A percentile compares a stretch with the other conserved stretches of the same genome.
Evolutionary conservation across 352 stramenopile genomes (phyloP).

Genomic region (Phytophthora boehmeriae): DNA sequence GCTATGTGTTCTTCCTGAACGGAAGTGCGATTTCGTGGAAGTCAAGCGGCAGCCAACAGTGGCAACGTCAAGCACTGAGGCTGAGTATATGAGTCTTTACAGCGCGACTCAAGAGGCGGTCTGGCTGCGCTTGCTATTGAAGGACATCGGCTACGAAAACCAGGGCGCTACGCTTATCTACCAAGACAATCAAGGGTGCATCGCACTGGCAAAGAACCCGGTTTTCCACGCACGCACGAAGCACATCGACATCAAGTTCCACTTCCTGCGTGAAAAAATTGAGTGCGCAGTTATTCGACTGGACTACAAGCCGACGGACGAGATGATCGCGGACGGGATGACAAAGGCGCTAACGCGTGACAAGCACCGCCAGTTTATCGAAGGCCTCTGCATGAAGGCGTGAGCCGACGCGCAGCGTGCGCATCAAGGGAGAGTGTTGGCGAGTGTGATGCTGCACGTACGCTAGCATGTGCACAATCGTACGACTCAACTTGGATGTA

Average conservation of each 20-base stretch:
- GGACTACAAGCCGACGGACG: background rate
- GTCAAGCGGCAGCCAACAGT: slow-evolving; percentile 1
- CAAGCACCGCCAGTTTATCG: no score
- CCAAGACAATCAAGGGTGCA: slow-evolving; percentile 13
- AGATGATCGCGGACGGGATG: background rate
- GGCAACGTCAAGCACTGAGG: background rate
- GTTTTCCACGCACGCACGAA: slow-evolving; percentile 6
- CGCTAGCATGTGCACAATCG: no score
- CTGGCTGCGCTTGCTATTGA: no score
- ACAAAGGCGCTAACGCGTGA: no score
- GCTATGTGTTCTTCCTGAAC: slow-evolving; percentile 1
- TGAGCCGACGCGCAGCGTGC: no score
- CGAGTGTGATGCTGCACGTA: no score
- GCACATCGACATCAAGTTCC: slow-evolving; percentile 13
- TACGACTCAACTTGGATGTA: no score
- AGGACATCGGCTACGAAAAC: no score
- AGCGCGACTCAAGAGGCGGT: no score
- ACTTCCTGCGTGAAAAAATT: slow-evolving; percentile 9
- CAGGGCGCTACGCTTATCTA: background rate
- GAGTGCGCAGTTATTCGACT: background rate
- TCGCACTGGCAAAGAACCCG: slow-evolving; percentile 8
- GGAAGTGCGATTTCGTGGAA: slow-evolving; percentile 5
- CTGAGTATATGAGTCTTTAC: background rate
- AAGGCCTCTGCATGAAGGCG: no score
- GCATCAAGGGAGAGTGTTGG: no score